Base-by-base conservation (phyloP, 345 rosid genomes). In the Clarkia xantiana region DNA sequence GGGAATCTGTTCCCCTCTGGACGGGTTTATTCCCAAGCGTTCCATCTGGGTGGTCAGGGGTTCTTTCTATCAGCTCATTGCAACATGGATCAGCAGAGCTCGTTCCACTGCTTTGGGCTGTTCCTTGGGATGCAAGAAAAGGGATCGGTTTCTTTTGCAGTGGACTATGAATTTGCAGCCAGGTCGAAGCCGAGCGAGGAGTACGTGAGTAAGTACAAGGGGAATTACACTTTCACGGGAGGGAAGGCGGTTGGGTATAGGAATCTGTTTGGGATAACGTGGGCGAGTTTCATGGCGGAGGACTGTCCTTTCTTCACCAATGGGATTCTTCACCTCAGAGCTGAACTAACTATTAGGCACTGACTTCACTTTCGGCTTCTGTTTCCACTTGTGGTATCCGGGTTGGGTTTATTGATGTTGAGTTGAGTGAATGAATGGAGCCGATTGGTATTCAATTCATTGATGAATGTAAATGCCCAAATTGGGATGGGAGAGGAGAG, bases 41-140 rank as follows among this genome's bases (percentile, higher is more conserved):
- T 93, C 65, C 96, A 93, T 62, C 75, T 93, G 49, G 99, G 96
- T n/a, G 99, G 99, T 13, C 99, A 93, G 68, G 96, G 99, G 16
- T 93, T 93, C 71, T 93, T 93, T 71, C 72, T 93, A 45, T 93
- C 96, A 2, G 99, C 99, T 0, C 96, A 87, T 52, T 93, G 96
- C 70, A 93, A 93, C 72, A 93, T 93, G 99, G 96, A 93, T 70
- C 99, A 87, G 62, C 95, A 84, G 62, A 93, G 95, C 71, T 84
- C 99, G 2, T 82, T 82, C 67, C 86, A 87, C 50, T 93, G 96
- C 66, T 93, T 93, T 18, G 99, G 99, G 9, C 71, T 93, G 49
- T 93, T 93, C 67, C 58, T 93, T 20, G 99, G 99, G 23, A 93
- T 93, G 99, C 99, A 87, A 64, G 99, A 93, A 74, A 93, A 93